A percentile compares a stretch with the other conserved stretches of the same genome.
Evolutionary conservation across 2,329 filamentous ascomycete species (phyloP).

Genomic region (Cyclaneusma minus): DNA sequence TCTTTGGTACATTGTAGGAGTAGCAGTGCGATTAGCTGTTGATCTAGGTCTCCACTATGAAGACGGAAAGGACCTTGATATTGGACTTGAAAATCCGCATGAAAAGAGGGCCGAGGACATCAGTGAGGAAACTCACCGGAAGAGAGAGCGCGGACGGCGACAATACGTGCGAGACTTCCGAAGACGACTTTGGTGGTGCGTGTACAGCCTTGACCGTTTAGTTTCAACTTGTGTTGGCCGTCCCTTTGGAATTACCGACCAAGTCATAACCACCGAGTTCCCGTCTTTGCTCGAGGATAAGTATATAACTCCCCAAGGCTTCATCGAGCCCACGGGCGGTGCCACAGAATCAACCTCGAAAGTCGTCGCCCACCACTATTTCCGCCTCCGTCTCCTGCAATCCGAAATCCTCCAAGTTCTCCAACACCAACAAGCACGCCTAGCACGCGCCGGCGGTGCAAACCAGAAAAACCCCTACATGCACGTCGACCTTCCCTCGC

Average conservation of each 20-base stretch:
- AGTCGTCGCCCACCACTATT: slow-evolving; percentile 80
- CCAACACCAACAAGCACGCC: slow-evolving; percentile 79
- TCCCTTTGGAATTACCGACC: slow-evolving; percentile 89
- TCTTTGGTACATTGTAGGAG: slow-evolving; percentile 93
- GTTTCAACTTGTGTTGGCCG: slow-evolving; percentile 88
- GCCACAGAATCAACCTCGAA: slow-evolving; percentile 65
- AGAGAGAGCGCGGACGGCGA: slow-evolving; percentile 46
- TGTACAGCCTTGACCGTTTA: slow-evolving; percentile 86
- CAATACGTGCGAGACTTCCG: slow-evolving; percentile 80
- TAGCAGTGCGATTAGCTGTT: slow-evolving; percentile 77
- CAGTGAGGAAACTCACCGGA: slow-evolving; percentile 18
- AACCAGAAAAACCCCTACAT: slow-evolving; percentile 56
- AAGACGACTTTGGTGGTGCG: slow-evolving; percentile 89
- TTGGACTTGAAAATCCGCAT: slow-evolving; percentile 36
- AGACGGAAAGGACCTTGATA: slow-evolving; percentile 53
- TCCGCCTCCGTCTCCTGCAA: slow-evolving; percentile 73
- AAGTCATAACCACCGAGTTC: slow-evolving; percentile 90
- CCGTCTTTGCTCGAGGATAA: slow-evolving; percentile 78
- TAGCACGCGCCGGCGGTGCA: slow-evolving; percentile 50
- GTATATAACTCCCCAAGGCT: slow-evolving; percentile 69
- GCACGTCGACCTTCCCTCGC: slow-evolving; percentile 64
- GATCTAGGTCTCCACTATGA: slow-evolving; percentile 89
- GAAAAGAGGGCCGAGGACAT: slow-evolving; percentile 22
- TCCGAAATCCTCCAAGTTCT: slow-evolving; percentile 91
- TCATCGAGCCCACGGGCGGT: slow-evolving; percentile 39